Percentiles rank a stretch among this genome's conserved stretches.
These are phyloP conservation scores for Dendrocalamus latiflorus DNA, from an alignment of 202 grass and related monocot genomes.

Conservation along the genomic window DNA sequence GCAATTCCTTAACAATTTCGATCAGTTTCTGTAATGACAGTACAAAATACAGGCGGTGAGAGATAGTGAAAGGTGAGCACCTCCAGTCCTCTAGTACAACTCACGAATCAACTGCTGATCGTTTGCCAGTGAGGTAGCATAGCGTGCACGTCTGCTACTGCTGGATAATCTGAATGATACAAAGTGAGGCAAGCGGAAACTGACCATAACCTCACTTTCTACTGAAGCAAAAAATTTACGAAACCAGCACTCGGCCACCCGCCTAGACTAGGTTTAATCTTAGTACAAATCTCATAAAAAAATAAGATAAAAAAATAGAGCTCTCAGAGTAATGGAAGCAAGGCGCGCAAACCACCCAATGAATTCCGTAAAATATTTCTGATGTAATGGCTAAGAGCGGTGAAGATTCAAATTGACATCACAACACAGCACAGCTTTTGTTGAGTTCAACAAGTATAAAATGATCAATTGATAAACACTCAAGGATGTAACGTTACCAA, in stretches of 20 bases:
- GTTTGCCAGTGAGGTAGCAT: not conserved
- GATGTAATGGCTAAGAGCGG: not conserved
- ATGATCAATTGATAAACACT: not conserved
- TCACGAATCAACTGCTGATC: not conserved
- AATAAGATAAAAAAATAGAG: not conserved
- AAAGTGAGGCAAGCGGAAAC: not conserved
- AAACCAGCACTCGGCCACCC: not conserved
- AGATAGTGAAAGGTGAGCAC: not conserved
- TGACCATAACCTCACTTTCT: not conserved
- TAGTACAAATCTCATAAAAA: not conserved
- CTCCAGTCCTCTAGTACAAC: not conserved
- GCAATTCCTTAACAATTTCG: not conserved
- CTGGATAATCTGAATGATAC: not conserved
- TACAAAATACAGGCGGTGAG: not conserved
- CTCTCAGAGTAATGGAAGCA: not conserved
- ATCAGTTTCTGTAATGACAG: not conserved
- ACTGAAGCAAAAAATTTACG: not conserved
- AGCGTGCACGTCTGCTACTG: not conserved
- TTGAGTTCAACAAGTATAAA: not conserved
- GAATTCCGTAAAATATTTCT: not conserved
- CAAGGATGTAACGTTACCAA: not conserved
- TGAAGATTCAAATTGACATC: not conserved
- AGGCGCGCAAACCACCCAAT: not conserved
- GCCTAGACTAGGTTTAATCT: not conserved
- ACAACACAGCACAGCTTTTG: not conserved